phyloP scores from a whole-genome alignment of 768 basidiomycete genomes.

The Boletellus ananas region DNA sequence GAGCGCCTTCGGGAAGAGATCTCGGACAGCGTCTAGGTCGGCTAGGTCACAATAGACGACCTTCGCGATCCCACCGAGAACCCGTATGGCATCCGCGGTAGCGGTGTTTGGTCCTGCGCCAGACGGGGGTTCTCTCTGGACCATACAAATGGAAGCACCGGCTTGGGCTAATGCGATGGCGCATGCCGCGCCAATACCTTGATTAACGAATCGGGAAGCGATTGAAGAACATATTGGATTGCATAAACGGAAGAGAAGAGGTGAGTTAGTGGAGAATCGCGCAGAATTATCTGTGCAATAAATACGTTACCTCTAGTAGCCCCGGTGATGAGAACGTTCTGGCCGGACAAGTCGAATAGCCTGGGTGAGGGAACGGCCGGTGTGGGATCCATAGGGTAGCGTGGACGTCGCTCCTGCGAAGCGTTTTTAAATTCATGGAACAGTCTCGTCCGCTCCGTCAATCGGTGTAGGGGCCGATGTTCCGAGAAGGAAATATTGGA shows the following conservation, averaged over 20 bases:
- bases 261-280: constrained; percentile 15
- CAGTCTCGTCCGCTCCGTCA: constrained; percentile 24
- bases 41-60: constrained; percentile 57
- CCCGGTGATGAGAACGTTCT: constrained; percentile 77
- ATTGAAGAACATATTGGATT: constrained; percentile 10
- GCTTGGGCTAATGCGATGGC: constrained; percentile 54
- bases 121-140: constrained; percentile 41
- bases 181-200: constrained; percentile 55
- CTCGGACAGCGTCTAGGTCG: constrained; percentile 46
- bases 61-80: constrained; percentile 33
- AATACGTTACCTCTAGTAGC: constrained; percentile 63
- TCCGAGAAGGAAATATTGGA: constrained; percentile 14
- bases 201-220: constrained; percentile 10
- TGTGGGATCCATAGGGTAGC: constrained; percentile 47
- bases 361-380: constrained; percentile 46
- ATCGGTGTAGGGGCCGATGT: constrained; percentile 31
- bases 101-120: constrained; percentile 32
- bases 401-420: constrained; percentile 2
- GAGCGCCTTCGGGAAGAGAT: constrained; percentile 47
- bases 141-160: constrained; percentile 47
- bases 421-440: constrained; percentile 22
- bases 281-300: constrained; percentile 10
- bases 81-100: constrained; percentile 36
- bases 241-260: constrained; percentile 10
- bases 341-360: constrained; percentile 65